Conservation (phyloP, 176 grass and related monocot genomes). For the bread wheat (Triticum aestivum) region DNA sequence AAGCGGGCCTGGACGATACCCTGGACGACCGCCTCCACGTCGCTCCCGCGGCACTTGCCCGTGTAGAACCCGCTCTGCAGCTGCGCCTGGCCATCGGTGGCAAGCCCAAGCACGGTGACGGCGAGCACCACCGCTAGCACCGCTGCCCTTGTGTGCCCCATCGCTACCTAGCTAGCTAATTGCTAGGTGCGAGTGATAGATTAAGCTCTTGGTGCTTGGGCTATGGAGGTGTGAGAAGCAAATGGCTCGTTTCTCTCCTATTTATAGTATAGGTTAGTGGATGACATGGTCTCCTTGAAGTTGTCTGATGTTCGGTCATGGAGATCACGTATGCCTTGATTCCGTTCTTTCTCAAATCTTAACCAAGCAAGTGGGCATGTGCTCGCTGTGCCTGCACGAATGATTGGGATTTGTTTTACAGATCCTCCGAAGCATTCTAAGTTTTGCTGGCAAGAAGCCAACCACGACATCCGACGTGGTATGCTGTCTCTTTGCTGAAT, state of each 20-base stretch:
- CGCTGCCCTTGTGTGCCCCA: background rate
- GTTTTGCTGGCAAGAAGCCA: background rate
- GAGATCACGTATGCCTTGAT: background rate
- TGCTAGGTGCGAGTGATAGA: background rate
- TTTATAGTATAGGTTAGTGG: background rate
- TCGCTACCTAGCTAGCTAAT: background rate
- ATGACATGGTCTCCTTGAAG: background rate
- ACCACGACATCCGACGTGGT: background rate
- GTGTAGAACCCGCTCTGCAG: background rate
- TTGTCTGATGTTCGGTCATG: background rate
- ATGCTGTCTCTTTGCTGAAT: background rate
- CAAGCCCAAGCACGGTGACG: background rate
- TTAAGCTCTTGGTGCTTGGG: background rate
- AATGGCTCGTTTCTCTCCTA: background rate
- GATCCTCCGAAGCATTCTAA: background rate
- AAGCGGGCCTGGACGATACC: background rate
- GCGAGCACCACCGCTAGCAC: background rate
- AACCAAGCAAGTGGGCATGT: background rate
- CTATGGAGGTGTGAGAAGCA: background rate
- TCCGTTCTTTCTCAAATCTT: background rate
- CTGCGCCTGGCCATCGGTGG: background rate
- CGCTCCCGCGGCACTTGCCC: background rate
- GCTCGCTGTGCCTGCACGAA: background rate
- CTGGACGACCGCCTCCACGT: background rate
- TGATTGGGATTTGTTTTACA: background rate